These are phyloP conservation scores for Aspergillus coremiiformis DNA, from an alignment of 495 filamentous ascomycete genomes.

Conservation along the genomic window DNA sequence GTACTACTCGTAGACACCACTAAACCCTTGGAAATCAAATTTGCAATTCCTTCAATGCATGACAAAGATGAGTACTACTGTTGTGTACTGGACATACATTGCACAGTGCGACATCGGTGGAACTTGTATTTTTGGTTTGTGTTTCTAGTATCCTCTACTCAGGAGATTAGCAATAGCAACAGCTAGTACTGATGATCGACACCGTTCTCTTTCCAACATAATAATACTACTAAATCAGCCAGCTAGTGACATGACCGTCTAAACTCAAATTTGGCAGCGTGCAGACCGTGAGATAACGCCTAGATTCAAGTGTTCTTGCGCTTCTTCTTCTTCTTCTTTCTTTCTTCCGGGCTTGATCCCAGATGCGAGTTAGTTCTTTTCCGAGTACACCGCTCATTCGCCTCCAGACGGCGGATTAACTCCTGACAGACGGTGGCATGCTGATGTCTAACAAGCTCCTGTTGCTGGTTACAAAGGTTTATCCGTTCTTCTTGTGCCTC, in stretches of 20 bases:
- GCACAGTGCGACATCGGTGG: not conserved
- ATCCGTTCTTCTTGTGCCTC: conserved; percentile 28
- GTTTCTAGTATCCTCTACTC: not conserved
- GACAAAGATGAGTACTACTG: not conserved
- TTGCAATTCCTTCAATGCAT: too few species aligned
- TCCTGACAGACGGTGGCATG: conserved; percentile 29
- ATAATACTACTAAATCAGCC: not conserved
- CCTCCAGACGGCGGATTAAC: conserved; percentile 26
- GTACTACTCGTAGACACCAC: too few species aligned
- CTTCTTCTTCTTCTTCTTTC: not conserved
- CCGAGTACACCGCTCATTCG: conserved; percentile 22
- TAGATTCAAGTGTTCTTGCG: not conserved
- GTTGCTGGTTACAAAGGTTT: conserved; percentile 26
- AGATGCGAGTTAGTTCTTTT: not conserved
- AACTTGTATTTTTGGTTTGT: not conserved
- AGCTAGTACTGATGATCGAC: not conserved
- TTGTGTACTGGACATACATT: too few species aligned
- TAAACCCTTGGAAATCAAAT: too few species aligned
- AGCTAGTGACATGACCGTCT: not conserved
- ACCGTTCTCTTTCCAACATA: not conserved
- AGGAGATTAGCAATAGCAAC: not conserved
- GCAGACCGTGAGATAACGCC: not conserved
- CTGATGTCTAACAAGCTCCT: conserved; percentile 24
- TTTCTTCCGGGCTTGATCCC: not conserved
- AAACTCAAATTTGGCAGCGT: not conserved